Evolutionary conservation across 129 eudicot species (phyloP).

Genomic region (Artemisia annua): DNA sequence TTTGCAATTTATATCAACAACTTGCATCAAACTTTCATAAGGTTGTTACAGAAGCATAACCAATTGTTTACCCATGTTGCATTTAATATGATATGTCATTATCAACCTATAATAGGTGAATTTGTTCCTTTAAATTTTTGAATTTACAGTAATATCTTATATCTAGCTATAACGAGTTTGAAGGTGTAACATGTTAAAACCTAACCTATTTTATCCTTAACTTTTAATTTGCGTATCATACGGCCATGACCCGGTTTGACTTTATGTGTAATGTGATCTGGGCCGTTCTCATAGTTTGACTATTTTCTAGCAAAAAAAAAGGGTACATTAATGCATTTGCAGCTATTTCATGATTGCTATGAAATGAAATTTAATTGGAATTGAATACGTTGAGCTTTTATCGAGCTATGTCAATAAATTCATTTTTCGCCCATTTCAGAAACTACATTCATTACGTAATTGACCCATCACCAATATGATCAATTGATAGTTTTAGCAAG

Average conservation of each 20-base stretch:
- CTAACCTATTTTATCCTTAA: not conserved
- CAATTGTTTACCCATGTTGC: no score
- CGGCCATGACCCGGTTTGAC: not conserved
- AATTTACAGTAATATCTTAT: no score
- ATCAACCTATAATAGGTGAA: no score
- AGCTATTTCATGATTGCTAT: conserved; percentile 26
- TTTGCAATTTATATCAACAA: no score
- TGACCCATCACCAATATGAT: conserved; percentile 7
- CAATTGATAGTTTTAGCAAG: conserved; percentile 1
- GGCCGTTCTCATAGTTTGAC: not conserved
- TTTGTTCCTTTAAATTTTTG: no score
- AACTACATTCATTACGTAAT: conserved; percentile 24
- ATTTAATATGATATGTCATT: no score
- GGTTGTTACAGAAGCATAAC: no score
- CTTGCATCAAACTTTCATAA: no score
- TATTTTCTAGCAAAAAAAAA: not conserved
- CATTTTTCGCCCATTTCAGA: conserved; percentile 11
- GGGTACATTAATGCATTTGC: conserved; percentile 10
- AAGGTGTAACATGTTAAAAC: no score
- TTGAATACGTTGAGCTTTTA: conserved; percentile 6
- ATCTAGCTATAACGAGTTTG: no score
- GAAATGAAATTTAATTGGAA: conserved; percentile 9
- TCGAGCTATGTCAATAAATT: conserved; percentile 9
- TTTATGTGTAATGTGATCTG: no score
- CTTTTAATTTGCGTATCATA: not conserved